Evolutionary conservation across 179 eudicot species (phyloP), one percentile per base, ranked within the genome.

Genomic region (Spergularia azorica): DNA sequence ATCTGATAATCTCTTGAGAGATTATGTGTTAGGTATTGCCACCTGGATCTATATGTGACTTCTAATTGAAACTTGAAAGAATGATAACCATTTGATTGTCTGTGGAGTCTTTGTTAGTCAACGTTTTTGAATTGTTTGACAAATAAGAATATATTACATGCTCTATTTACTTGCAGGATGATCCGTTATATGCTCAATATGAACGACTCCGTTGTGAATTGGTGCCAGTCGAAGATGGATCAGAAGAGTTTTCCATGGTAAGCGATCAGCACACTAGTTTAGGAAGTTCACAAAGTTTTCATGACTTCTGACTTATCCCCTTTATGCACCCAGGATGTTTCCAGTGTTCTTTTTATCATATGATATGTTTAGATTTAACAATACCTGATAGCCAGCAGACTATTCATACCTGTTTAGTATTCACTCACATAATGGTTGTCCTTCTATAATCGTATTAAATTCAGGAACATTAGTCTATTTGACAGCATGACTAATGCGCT

Each of bases 161-260:
- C 66, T 65, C 48, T 72, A 11, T 73, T n/a, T 50, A 58, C 59
- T 74, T 70, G 60, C 86, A 96, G 99, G 97, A 89, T 68, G 97
- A 96, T 86, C 98, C 95, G 54, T 79, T 96, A 82, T 87, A 84
- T 80, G 86, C 89, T 77, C 97, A 87, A 63, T 96, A 96, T 81
- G 86, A 85, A 83, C 90, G 91, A 70, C 99, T 96, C 80, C 78
- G 72, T 73, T 94, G 98, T 88, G 89, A 83, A 60, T 78, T 96
- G 68, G 76, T 63, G 64, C 91, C 98, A 38, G 81, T 96, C 72
- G 94, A 89, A 78, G 85, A 67, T 75, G 87, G 83, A 83, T 96
- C 99, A 6, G 85, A 86, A 73, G 99, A 96, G 79, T 92, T 88
- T 68, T 83, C 83, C 41, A 87, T 87, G 98, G 99, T 96, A 91